Conservation (phyloP, 2,329 filamentous ascomycete species). For the Monosporascus ibericus region DNA sequence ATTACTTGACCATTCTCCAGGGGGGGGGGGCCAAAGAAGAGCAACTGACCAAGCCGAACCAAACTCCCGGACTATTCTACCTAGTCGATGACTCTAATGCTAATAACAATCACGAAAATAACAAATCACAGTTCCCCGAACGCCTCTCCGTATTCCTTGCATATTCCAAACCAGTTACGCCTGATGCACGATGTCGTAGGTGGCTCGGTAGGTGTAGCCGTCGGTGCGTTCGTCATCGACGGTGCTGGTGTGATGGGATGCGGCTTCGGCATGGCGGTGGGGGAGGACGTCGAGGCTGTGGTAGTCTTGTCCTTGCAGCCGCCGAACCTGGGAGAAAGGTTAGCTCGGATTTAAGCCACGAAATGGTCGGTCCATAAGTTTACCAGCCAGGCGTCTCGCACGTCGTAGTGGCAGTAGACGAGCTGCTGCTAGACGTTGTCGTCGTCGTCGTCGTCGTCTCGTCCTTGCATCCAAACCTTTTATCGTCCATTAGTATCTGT, state of each 20-base stretch:
- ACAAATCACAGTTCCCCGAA: not conserved
- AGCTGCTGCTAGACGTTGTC: constrained; percentile 29
- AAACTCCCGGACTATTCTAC: too few species aligned
- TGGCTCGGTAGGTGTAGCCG: not conserved
- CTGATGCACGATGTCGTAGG: not conserved
- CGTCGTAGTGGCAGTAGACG: constrained; percentile 19
- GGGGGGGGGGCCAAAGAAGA: too few species aligned
- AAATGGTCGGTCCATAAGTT: not conserved
- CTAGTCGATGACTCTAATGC: too few species aligned
- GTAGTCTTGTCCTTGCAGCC: constrained; percentile 8
- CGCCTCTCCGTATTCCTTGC: not conserved
- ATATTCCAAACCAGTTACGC: not conserved
- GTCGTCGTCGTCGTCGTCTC: constrained; percentile 31
- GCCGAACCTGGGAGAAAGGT: not conserved
- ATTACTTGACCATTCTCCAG: too few species aligned
- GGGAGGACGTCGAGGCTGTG: not conserved
- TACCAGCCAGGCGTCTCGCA: constrained; percentile 19
- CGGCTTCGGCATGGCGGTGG: not conserved
- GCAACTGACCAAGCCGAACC: too few species aligned
- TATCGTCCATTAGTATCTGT: not conserved
- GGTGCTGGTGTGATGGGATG: constrained; percentile 8
- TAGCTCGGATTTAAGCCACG: not conserved
- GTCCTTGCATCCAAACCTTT: constrained; percentile 57
- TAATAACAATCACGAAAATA: not conserved
- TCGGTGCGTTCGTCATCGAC: not conserved